Percentiles rank a stretch among this genome's conserved stretches.
These are phyloP conservation scores for Basipetospora chlamydospora DNA, from an alignment of 2,329 filamentous ascomycete genomes.

Conservation along the genomic window DNA sequence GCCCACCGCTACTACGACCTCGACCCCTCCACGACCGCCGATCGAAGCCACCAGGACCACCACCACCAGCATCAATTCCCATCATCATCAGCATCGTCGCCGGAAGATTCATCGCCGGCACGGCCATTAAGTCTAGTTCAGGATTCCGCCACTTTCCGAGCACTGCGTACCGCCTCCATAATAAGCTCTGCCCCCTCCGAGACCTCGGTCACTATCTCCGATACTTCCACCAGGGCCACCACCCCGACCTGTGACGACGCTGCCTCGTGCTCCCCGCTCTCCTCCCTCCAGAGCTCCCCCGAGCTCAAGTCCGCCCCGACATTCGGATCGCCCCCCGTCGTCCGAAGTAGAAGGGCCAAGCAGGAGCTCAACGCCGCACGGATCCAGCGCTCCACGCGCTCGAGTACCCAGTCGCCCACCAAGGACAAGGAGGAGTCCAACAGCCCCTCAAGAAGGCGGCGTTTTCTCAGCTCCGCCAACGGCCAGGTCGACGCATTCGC, in stretches of 20 bases:
- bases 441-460: slow-evolving; percentile 14
- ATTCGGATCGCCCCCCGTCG: slow-evolving; percentile 14
- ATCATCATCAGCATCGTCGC: no score
- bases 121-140: no score
- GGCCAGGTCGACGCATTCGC: slow-evolving; percentile 27
- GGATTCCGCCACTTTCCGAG: slow-evolving; percentile 13
- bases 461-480: slow-evolving; percentile 20
- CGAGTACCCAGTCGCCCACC: slow-evolving; percentile 17
- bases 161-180: slow-evolving; percentile 11
- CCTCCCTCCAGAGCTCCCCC: slow-evolving; percentile 5
- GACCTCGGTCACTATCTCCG: slow-evolving; percentile 12
- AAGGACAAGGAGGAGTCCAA: slow-evolving; percentile 10
- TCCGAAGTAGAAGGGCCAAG: slow-evolving; percentile 28
- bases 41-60: slow-evolving; percentile 6
- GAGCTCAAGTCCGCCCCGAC: slow-evolving; percentile 5
- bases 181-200: slow-evolving; percentile 12
- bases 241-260: slow-evolving; percentile 10
- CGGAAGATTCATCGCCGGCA: no score
- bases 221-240: slow-evolving; percentile 9
- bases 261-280: slow-evolving; percentile 3
- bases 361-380: slow-evolving; percentile 35
- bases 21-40: slow-evolving; percentile 4
- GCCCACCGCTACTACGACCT: slow-evolving; percentile 5
- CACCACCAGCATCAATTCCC: slow-evolving; percentile 3
- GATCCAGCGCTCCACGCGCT: slow-evolving; percentile 27